Evolutionary conservation across 257 asterid genomes (phyloP).

Genomic region (Solanum rostratum): DNA sequence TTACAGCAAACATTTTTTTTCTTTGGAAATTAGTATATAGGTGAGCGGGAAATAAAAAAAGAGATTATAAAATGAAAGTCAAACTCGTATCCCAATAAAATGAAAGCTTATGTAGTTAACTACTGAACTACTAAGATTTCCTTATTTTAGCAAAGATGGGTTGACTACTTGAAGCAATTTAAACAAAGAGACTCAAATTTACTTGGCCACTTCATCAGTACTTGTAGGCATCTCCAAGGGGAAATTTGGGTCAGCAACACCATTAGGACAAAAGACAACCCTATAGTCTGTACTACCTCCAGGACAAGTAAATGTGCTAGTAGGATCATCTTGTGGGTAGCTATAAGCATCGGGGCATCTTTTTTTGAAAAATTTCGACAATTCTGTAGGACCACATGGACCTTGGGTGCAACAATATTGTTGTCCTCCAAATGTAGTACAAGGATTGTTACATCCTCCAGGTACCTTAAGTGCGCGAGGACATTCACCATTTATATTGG

Average conservation of each 20-base stretch:
- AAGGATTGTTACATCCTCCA: slow-evolving; percentile 79
- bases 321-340: slow-evolving; percentile 43
- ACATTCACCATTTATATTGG: slow-evolving; percentile 42
- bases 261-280: slow-evolving; percentile 42
- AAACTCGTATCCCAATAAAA: background rate
- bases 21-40: too few species aligned
- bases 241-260: background rate
- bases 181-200: background rate
- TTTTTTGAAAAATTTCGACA: slow-evolving; percentile 44
- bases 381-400: slow-evolving; percentile 43
- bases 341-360: slow-evolving; percentile 51
- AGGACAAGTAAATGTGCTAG: slow-evolving; percentile 44
- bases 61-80: too few species aligned
- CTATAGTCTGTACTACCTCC: slow-evolving; percentile 21
- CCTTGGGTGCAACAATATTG: slow-evolving; percentile 59
- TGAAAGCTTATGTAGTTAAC: background rate
- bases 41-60: too few species aligned
- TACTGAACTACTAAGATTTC: background rate
- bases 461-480: slow-evolving; percentile 31
- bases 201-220: background rate
- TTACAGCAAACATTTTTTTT: background rate
- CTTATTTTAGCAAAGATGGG: background rate
- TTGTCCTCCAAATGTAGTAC: slow-evolving; percentile 50
- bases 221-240: background rate
- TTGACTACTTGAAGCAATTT: background rate